phyloP scores from a whole-genome alignment of 2,329 filamentous ascomycete genomes.

The Fusarium tjaetaba region DNA sequence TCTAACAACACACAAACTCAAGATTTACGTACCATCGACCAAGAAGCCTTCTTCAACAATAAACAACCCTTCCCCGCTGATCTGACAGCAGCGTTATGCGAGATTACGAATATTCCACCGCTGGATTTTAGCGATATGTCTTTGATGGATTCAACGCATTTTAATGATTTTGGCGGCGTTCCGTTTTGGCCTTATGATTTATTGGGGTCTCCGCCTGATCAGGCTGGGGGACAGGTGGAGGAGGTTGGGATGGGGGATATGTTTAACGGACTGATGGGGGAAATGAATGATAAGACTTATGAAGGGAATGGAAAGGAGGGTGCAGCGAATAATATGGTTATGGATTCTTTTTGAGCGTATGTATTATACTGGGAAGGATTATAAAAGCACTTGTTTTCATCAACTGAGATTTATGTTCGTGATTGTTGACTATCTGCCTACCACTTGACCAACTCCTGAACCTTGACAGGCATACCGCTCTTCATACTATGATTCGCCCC shows the following conservation, averaged over 20 bases:
- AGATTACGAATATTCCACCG: conserved; percentile 18
- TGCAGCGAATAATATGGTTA: rapidly evolving
- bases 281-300: background rate
- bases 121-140: conserved; percentile 9
- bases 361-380: background rate
- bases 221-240: rapidly evolving
- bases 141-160: background rate
- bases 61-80: background rate
- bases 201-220: background rate
- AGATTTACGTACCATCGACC: background rate
- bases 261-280: background rate
- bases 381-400: background rate
- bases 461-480: conserved; percentile 35
- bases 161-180: background rate
- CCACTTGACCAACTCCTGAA: conserved; percentile 36
- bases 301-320: rapidly evolving
- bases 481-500: conserved; percentile 66
- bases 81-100: background rate
- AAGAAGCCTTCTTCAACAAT: conserved; percentile 8
- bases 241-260: background rate
- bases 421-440: background rate
- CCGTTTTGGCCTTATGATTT: conserved; percentile 14
- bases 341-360: background rate
- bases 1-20: background rate
- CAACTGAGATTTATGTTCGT: background rate